Evolutionary conservation across 2,329 filamentous ascomycete genomes (phyloP).

Genomic region (Exophiala lecanii-corni): DNA sequence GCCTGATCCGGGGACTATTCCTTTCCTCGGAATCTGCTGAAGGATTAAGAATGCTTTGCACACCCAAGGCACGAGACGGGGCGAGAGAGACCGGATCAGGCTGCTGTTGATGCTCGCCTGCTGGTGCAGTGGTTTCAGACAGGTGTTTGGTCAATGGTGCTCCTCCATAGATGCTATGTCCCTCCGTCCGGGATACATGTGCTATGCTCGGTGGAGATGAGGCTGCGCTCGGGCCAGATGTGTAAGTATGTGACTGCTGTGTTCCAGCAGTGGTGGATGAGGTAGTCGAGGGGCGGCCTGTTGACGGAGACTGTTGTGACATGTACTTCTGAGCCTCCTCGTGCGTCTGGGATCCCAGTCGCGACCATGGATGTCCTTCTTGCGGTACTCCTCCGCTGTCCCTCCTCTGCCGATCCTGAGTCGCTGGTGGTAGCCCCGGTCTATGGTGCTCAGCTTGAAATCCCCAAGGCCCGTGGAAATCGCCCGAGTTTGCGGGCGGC

Average conservation of each 20-base stretch:
- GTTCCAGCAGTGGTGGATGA: conserved; percentile 12
- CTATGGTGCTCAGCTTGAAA: conserved; percentile 11
- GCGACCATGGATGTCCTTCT: conserved; percentile 23
- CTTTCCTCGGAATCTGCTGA: conserved; percentile 27
- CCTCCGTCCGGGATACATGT: conserved; percentile 15
- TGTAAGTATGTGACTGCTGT: conserved; percentile 5
- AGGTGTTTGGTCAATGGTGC: conserved; percentile 4
- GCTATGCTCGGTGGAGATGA: conserved; percentile 19
- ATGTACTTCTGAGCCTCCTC: conserved; percentile 25
- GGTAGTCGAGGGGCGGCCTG: conserved; percentile 14
- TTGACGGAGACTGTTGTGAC: conserved; percentile 21
- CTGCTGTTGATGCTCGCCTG: conserved; percentile 11
- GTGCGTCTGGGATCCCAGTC: conserved; percentile 18
- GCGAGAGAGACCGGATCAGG: conserved; percentile 14
- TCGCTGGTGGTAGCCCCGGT: conserved; percentile 6
- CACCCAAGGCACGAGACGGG: conserved; percentile 33
- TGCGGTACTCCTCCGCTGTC: conserved; percentile 21
- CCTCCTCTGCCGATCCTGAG: conserved; percentile 19
- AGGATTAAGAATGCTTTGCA: conserved; percentile 46
- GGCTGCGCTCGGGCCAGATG: conserved; percentile 7
- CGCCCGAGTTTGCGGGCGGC: conserved; percentile 11
- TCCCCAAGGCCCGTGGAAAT: conserved; percentile 14
- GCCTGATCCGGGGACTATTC: conserved; percentile 5
- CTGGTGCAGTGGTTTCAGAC: conserved; percentile 8
- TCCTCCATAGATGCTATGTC: conserved; percentile 15